phyloP scores from a whole-genome alignment of 1,284 basidiomycete genomes.

The Sanghuangporus sanghuang region DNA sequence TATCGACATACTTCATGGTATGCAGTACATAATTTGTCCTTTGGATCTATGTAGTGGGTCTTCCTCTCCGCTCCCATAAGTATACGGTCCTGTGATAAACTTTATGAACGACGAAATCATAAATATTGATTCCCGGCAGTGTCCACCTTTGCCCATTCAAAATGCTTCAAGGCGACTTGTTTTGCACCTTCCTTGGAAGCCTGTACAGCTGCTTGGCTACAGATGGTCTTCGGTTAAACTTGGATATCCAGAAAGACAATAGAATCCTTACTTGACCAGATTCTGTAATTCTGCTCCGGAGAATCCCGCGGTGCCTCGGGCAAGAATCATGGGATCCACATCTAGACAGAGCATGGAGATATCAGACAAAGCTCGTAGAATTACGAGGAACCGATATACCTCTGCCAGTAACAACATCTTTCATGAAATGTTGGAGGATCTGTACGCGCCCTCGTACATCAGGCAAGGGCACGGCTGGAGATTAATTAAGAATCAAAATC shows the following conservation, averaged over 20 bases:
- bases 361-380: neutral
- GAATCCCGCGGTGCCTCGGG: constrained; percentile 87
- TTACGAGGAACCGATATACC: constrained; percentile 34
- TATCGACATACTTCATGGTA: constrained; percentile 77
- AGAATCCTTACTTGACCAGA: constrained; percentile 74
- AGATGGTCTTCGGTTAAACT: neutral
- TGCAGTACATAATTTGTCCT: constrained; percentile 83
- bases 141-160: constrained; percentile 91
- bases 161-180: constrained; percentile 73
- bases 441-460: constrained; percentile 82
- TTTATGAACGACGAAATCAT: neutral
- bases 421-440: constrained; percentile 88
- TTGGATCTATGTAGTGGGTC: constrained; percentile 81
- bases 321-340: constrained; percentile 81
- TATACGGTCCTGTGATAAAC: constrained; percentile 67
- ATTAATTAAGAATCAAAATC: neutral
- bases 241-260: neutral
- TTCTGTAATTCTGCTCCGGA: constrained; percentile 92
- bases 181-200: constrained; percentile 78
- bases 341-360: constrained; percentile 33
- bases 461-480: constrained; percentile 71
- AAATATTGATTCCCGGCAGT: neutral
- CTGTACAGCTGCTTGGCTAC: constrained; percentile 84
- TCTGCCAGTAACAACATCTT: constrained; percentile 60
- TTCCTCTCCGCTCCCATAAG: constrained; percentile 92